Evolutionary conservation across 257 asterid genomes (phyloP), one percentile per base, ranked within the genome.

Genomic region (Linaria vulgaris): DNA sequence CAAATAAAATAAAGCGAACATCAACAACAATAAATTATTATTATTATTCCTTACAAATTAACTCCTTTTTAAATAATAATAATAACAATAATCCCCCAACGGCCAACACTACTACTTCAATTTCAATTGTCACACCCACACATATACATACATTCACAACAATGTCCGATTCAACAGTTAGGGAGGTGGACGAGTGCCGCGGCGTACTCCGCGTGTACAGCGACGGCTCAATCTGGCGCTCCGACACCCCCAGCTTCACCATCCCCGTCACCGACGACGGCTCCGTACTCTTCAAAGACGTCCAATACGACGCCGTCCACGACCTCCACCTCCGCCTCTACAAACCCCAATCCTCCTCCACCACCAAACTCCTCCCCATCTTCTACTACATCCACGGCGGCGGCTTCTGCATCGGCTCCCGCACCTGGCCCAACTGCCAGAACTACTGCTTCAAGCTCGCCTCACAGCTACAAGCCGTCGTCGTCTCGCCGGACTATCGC

Each of bases 401-500:
- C 1, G 92, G 96, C 13, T 88, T 85, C 45, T 88, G 95, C 77
- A 80, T 85, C 19, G 88, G 90, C 74, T 83, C 88, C 10, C 74
- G 92, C 19, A 22, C 90, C 0, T 85, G 90, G 92, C 95, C 96
- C 23, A 83, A 83, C 51, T 82, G 88, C 76, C 96, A 88, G n/a
- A 88, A 83, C 79, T 82, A 79, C 55, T 88, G 96, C 47, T 81
- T 85, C 70, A 69, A 69, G 75, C 85, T 88, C 21, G 92, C 95
- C 15, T 77, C 76, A 0, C 78, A 84, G 69, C 88, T 88, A 47
- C 81, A 74, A 59, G 92, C 79, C 20, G 78, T 88, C 70, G 62
- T 85, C 2, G 45, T 85, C 20, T 14, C 96, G 0, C 96, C 96
- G 0, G 96, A 88, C 71, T 88, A 88, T 66, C 69, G 87, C 16